A percentile compares a stretch with the other conserved stretches of the same genome.
Conservation (phyloP, 148 eudicot genomes). For the Nepenthes mirabilis region DNA sequence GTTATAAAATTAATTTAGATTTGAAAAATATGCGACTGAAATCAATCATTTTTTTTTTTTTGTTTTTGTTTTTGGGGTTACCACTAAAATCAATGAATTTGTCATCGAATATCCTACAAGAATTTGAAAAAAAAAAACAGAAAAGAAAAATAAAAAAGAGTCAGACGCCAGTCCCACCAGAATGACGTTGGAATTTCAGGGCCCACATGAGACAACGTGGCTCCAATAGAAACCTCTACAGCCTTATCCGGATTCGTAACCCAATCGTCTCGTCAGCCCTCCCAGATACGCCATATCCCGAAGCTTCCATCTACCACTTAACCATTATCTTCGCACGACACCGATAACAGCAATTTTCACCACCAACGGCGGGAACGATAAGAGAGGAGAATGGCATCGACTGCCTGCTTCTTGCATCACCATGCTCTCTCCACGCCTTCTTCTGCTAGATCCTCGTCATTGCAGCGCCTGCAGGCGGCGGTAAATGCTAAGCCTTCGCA, state of each 20-base stretch:
- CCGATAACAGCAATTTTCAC: not conserved
- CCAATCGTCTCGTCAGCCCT: slow-evolving; percentile 44
- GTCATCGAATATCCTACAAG: not conserved
- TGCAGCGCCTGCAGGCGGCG: slow-evolving; percentile 18
- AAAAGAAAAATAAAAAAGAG: no score
- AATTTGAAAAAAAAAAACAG: not conserved
- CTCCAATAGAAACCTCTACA: slow-evolving; percentile 27
- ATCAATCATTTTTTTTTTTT: no score
- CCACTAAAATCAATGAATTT: no score
- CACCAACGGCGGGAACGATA: not conserved
- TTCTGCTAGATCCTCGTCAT: slow-evolving; percentile 17
- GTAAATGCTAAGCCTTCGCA: slow-evolving; percentile 30
- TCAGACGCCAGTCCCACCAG: not conserved
- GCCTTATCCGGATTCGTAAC: slow-evolving; percentile 37
- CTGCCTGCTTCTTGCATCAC: slow-evolving; percentile 89
- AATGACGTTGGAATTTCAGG: slow-evolving; percentile 6
- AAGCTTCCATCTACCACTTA: not conserved
- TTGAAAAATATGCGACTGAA: no score
- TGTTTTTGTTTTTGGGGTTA: no score
- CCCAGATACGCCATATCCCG: not conserved
- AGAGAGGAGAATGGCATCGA: slow-evolving; percentile 49
- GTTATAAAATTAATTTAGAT: no score
- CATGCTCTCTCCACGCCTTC: slow-evolving; percentile 48
- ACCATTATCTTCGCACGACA: not conserved
- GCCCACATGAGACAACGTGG: slow-evolving; percentile 20